phyloP scores from a whole-genome alignment of 441 rosid genomes.

The Mallotus repandus region DNA sequence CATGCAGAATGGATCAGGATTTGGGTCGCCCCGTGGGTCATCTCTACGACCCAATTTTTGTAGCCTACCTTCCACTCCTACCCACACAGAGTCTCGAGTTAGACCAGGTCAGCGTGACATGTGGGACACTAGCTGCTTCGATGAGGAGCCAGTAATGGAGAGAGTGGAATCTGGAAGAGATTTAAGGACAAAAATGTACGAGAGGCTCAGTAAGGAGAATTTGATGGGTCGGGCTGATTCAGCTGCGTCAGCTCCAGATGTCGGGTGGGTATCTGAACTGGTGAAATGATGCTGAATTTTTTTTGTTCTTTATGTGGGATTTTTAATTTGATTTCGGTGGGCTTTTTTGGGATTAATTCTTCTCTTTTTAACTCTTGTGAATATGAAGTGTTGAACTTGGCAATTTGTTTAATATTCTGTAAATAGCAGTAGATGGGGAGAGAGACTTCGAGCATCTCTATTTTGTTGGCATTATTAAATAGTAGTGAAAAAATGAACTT shows the following conservation, averaged over 20 bases:
- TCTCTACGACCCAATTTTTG: conserved; percentile 47
- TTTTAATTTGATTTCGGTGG: conserved; percentile 19
- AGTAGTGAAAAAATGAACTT: neutral
- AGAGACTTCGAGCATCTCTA: conserved; percentile 18
- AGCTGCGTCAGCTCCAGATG: conserved; percentile 44
- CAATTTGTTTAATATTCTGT: conserved; percentile 11
- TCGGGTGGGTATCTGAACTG: conserved; percentile 80
- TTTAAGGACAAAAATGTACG: conserved; percentile 57
- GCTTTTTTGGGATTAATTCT: conserved; percentile 12
- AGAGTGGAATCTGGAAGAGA: conserved; percentile 79
- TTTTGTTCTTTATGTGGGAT: neutral
- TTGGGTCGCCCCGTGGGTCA: conserved; percentile 46
- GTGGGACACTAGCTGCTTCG: conserved; percentile 38
- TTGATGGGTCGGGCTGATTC: conserved; percentile 36
- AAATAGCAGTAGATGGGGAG: conserved; percentile 26
- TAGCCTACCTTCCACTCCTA: conserved; percentile 54
- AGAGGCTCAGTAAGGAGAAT: conserved; percentile 59
- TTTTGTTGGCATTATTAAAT: neutral
- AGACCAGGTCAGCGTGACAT: conserved; percentile 30
- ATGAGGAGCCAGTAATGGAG: conserved; percentile 75
- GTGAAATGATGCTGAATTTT: conserved; percentile 34
- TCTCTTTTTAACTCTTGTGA: conserved; percentile 24
- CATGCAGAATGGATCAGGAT: conserved; percentile 36
- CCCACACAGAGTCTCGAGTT: conserved; percentile 21
- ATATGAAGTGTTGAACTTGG: conserved; percentile 27